Base-by-base conservation (phyloP, 2,329 filamentous ascomycete species). In the Microcyclosporella mali region DNA sequence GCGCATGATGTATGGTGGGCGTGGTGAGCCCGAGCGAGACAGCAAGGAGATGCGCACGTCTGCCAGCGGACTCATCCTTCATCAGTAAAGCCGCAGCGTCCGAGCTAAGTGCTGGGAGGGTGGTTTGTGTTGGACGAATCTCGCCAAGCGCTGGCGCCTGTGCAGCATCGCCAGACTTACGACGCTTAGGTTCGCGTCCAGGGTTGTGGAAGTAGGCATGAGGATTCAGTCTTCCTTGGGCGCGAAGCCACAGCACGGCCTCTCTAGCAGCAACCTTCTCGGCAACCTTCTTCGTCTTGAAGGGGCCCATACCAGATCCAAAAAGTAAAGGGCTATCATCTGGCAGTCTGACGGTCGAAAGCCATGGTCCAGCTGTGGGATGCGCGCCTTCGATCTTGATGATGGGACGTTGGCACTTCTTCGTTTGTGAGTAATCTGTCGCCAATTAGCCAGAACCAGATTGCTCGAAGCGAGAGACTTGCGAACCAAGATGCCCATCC, bases 211-310 rank as follows among this genome's bases (percentile, higher is more conserved):
- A 34, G 2, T 36, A 33, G 12, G 34, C 19, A 6, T 34, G 12
- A 7, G 21, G 15, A 9, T 29, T 48, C 25, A 65, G 46, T 4
- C 58, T 45, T 6, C 62, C 64, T 3, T 57, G 42, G 3, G 46
- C 40, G 41, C 70, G 64, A 43, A 71, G 63, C 58, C 68, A 64
- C 18, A 62, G 50, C 14, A 71, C 57, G 3, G 69, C 70, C 43
- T 62, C 59, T 41, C 56, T 52, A 7, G 70, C 68, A 15, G 69
- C 67, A 39, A 62, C 57, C 29, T 62, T 60, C 15, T 65, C 65
- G 1, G 70, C 70, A 8, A 59, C 56, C 45, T 67, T 65, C 41
- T 73, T 73, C 25, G 51, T 62, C 4, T 54, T 41, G 52, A 67
- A 68, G 8, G 60, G 52, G 0, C 47, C 43, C 2, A 49, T 47